Evolutionary conservation across 73 alveolate genomes (phyloP).

Genomic region (Blepharisma stoltei): DNA sequence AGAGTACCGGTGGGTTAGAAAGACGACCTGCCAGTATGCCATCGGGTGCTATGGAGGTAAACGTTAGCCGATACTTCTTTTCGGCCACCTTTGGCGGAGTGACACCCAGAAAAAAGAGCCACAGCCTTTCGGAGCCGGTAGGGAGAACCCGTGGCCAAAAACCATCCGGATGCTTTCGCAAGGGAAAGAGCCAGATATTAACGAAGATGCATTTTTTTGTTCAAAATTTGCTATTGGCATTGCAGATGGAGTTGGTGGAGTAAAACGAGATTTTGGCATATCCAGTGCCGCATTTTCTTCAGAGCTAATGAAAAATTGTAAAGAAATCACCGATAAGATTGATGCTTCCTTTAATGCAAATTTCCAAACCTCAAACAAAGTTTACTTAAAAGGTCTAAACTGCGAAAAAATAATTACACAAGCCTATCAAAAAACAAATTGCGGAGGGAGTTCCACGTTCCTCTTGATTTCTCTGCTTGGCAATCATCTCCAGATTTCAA

Average conservation of each 20-base stretch:
- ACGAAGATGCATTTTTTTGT: slow-evolving; percentile 20
- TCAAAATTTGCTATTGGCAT: background rate
- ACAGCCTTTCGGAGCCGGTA: no score
- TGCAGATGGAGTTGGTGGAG: slow-evolving; percentile 14
- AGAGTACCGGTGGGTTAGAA: no score
- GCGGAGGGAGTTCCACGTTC: slow-evolving; percentile 24
- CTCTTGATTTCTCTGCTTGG: background rate
- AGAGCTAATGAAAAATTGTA: slow-evolving; percentile 3
- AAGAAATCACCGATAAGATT: background rate
- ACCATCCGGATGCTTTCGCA: no score
- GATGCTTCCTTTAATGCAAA: no score
- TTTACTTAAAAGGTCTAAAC: background rate
- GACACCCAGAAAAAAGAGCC: no score
- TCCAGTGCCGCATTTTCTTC: slow-evolving; percentile 5
- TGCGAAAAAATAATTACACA: slow-evolving; percentile 23
- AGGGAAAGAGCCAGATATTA: background rate
- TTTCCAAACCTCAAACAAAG: background rate
- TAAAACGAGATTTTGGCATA: slow-evolving; percentile 7
- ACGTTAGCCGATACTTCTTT: no score
- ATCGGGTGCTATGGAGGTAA: no score
- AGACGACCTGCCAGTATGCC: no score
- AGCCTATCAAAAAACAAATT: background rate
- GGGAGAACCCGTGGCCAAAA: no score
- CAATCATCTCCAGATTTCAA: background rate
- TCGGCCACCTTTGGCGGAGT: no score